Conservation (phyloP, 2,329 filamentous ascomycete genomes). For the Chaetomiaceae sp. region DNA sequence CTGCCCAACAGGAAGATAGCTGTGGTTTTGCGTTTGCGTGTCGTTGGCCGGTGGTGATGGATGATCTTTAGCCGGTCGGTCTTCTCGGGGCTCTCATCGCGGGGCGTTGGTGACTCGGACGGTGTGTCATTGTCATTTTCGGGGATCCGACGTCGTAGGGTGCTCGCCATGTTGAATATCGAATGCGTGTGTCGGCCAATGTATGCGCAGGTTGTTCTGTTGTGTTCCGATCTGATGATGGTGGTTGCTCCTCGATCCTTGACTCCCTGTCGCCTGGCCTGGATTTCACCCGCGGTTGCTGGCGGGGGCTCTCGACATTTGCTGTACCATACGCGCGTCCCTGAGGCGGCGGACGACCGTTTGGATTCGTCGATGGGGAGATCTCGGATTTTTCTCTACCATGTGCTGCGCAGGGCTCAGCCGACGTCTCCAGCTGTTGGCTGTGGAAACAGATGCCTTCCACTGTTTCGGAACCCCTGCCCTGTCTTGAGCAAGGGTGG, state of each 20-base stretch:
- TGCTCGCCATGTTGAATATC: constrained; percentile 25
- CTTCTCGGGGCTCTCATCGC: constrained; percentile 33
- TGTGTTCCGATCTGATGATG: background rate
- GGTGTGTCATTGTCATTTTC: constrained; percentile 26
- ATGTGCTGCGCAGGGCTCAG: background rate
- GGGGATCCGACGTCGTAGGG: constrained; percentile 26
- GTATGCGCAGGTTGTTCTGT: background rate
- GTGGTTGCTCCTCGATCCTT: no score
- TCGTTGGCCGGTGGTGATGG: constrained; percentile 42
- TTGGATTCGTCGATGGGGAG: background rate
- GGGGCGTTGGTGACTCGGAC: constrained; percentile 30
- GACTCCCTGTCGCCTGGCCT: background rate
- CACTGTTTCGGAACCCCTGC: no score
- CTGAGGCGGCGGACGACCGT: background rate
- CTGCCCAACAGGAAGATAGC: constrained; percentile 85
- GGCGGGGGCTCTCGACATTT: background rate
- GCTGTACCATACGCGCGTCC: background rate
- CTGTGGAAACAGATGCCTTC: background rate
- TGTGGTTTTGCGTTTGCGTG: constrained; percentile 68
- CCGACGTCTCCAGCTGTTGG: background rate
- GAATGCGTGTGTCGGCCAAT: background rate
- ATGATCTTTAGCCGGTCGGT: constrained; percentile 35
- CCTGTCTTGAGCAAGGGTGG: background rate
- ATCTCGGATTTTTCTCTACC: background rate
- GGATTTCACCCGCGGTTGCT: background rate